Evolutionary conservation across 2,329 filamentous ascomycete species (phyloP), one percentile per base, ranked within the genome.

Genomic region (Fusarium sp.): DNA sequence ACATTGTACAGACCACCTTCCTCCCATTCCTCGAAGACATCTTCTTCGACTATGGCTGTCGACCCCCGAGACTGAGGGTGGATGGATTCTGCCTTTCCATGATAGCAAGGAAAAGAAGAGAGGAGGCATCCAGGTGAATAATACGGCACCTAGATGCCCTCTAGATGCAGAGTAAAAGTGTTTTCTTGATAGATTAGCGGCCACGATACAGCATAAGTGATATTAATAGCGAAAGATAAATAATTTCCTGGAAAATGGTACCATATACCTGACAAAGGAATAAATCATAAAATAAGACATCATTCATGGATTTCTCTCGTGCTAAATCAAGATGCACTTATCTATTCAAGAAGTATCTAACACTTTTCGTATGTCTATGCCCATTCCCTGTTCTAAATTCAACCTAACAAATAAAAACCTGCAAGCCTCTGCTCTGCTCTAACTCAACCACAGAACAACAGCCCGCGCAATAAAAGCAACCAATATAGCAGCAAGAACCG

Each of bases 101-200:
- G 94, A 97, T 79, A 91, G 88, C 57, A 83, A 87, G 57, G 91
- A 96, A 85, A 93, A 92, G 87, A 97, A 97, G 87, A 86, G 94
- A 20, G 93, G 93, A 10, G 94, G 93, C 0, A 93, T 97, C 70
- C 94, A 97, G 82, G 93, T 97, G 4, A 88, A 97, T 78, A 88
- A 97, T 77, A 92, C 86, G 26, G 83, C 91, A 11, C 93, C 93
- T 2, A 88, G 90, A 50, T 92, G 91, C 41, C 90, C 91, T 12
- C 81, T 94, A 48, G 92, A 95, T 82, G 93, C 92, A 0, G 93
- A 95, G 79, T 95, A 87, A 75, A 53, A 43, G 56, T 50, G 26
- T 41, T n/a, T 31, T 23, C 31, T 59, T 62, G 42, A 62, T 68
- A 47, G 49, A 49, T 59, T 50, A 44, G 66, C 13, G 48, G 8